phyloP scores from a whole-genome alignment of 345 rosid genomes.

The Eucalyptus coolabah region DNA sequence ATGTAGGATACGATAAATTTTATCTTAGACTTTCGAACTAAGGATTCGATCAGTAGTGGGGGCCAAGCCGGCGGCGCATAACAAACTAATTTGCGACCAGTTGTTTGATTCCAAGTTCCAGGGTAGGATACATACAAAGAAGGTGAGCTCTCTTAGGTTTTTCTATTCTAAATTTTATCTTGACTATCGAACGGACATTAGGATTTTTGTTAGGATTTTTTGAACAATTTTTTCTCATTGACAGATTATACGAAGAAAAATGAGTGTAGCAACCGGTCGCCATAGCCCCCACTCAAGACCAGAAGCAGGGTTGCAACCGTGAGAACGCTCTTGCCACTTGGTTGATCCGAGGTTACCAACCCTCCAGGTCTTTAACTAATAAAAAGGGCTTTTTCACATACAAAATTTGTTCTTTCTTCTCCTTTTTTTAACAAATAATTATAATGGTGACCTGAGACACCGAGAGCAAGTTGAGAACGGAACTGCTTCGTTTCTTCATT shows the following conservation, averaged over 20 bases:
- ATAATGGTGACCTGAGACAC: background rate
- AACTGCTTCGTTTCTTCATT: background rate
- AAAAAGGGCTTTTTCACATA: background rate
- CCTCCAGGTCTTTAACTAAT: background rate
- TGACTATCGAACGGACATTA: rapidly evolving
- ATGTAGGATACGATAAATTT: too few relatives aligned
- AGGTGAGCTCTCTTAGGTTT: too few relatives aligned
- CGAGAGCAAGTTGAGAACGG: background rate
- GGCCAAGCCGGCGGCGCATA: too few relatives aligned
- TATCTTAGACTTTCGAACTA: too few relatives aligned
- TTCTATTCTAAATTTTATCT: too few relatives aligned
- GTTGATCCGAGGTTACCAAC: background rate
- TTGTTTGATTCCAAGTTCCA: too few relatives aligned
- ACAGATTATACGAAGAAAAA: background rate
- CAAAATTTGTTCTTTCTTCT: background rate
- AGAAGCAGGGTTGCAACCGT: background rate
- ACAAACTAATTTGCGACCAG: too few relatives aligned
- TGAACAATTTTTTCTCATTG: background rate
- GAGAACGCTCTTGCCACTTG: background rate
- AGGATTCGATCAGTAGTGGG: too few relatives aligned
- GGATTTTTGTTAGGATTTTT: background rate
- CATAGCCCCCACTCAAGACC: background rate
- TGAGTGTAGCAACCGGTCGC: background rate
- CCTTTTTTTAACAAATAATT: too few relatives aligned
- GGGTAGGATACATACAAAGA: too few relatives aligned